Conservation (phyloP, 2,329 filamentous ascomycete species). For the Exserohilum rostratum region DNA sequence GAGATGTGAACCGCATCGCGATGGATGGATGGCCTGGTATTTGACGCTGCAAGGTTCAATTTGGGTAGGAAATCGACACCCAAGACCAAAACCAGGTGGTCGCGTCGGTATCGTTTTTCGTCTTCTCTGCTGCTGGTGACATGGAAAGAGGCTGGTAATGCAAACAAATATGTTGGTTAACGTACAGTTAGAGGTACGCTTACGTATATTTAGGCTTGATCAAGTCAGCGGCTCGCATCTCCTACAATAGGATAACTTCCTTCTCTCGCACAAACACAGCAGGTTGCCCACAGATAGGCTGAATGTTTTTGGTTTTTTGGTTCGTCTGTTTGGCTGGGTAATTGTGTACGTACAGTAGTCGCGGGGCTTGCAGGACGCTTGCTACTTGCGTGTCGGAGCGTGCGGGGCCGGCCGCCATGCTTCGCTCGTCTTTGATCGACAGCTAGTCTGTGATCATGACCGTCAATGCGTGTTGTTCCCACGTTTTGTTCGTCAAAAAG, state of each 20-base stretch:
- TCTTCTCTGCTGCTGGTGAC: constrained; percentile 8
- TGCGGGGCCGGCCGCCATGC: constrained; percentile 11
- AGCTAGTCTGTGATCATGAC: background rate
- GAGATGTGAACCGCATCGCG: constrained; percentile 40
- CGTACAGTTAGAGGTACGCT: constrained; percentile 2
- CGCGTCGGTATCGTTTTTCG: constrained; percentile 14
- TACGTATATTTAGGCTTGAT: constrained; percentile 6
- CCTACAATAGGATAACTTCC: background rate
- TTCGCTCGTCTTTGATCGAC: constrained; percentile 4
- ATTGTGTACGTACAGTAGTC: background rate
- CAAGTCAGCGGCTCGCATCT: background rate
- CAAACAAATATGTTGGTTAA: constrained; percentile 11
- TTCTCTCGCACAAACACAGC: background rate
- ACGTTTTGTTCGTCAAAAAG: background rate
- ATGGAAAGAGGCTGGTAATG: constrained; percentile 4
- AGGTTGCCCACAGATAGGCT: background rate
- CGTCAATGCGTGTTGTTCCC: background rate
- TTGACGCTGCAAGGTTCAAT: constrained; percentile 3
- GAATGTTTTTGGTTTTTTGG: background rate
- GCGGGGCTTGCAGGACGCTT: background rate
- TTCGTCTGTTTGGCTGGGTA: constrained; percentile 7
- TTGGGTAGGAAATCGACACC: constrained; percentile 14
- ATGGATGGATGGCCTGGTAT: background rate
- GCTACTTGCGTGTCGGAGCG: background rate
- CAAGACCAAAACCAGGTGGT: constrained; percentile 12